phyloP scores from a whole-genome alignment of 1,284 basidiomycete species.

The Naganishia liquefaciens region DNA sequence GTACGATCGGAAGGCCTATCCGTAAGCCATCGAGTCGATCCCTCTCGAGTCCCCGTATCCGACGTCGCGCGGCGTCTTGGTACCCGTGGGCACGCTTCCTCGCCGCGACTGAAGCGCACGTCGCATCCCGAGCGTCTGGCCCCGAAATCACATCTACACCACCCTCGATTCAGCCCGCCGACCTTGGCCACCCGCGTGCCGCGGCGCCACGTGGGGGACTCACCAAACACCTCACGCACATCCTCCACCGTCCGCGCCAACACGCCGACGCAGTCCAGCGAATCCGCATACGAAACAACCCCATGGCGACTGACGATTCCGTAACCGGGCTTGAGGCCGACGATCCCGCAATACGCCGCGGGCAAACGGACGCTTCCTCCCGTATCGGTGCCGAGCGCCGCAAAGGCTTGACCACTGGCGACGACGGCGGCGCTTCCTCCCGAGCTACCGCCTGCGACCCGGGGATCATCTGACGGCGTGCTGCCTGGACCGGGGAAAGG shows the following conservation, averaged over 20 bases:
- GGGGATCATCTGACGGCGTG: no score
- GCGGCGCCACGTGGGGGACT: slow-evolving; percentile 38
- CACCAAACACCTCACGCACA: slow-evolving; percentile 66
- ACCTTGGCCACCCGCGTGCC: neutral
- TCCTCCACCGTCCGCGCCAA: slow-evolving; percentile 63
- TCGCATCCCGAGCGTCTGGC: slow-evolving; percentile 77
- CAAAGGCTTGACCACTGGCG: slow-evolving; percentile 67
- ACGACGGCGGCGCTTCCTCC: slow-evolving; percentile 58
- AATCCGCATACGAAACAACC: slow-evolving; percentile 89
- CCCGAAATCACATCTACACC: slow-evolving; percentile 63
- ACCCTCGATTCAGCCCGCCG: neutral
- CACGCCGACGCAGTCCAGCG: slow-evolving; percentile 89
- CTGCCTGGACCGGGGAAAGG: slow-evolving; percentile 58
- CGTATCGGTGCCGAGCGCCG: slow-evolving; percentile 91
- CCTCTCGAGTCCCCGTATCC: slow-evolving; percentile 29
- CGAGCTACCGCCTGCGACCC: slow-evolving; percentile 65
- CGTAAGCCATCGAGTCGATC: slow-evolving; percentile 56
- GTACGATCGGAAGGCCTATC: slow-evolving; percentile 64
- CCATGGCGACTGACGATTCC: slow-evolving; percentile 90
- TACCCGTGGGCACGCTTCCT: slow-evolving; percentile 47
- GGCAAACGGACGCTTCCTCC: slow-evolving; percentile 92
- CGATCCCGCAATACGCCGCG: slow-evolving; percentile 88
- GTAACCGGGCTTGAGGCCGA: slow-evolving; percentile 92
- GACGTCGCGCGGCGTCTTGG: slow-evolving; percentile 4
- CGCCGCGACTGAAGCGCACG: slow-evolving; percentile 60